Base-by-base conservation (phyloP, 192 early-diverging fungal genomes). In the Obelidium mucronatum region DNA sequence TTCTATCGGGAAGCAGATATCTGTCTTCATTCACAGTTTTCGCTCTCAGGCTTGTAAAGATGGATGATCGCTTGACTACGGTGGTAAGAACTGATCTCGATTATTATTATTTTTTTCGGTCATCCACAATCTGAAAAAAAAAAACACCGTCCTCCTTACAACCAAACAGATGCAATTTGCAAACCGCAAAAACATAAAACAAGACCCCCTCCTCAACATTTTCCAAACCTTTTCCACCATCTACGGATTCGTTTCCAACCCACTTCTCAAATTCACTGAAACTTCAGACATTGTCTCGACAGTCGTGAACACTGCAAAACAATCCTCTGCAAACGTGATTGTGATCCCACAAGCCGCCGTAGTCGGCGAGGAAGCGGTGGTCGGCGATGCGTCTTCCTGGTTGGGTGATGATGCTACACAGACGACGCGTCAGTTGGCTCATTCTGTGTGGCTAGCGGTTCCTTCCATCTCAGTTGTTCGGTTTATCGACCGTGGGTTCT, bases 191-290 rank as follows among this genome's bases (percentile, higher is more conserved):
- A n/a, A 36, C 39, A 24, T 55, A 22, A 39, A 62, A n/a, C 13
- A 60, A 11, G 77, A 78, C 61, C 30, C 68, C 3, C 19, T 66
- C 34, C 77, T 78, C 51, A 33, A 17, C 22, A 69, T 73, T 2
- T 73, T 78, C 60, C 58, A 69, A 17, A 73, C 77, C 19, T 78
- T 78, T 55, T 13, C 59, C 19, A 6, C 6, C 24, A 36, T 78
- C 2, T 59, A 73, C 40, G 35, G 42, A 19, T 6, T 78, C 48
- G 26, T 6, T 19, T 58, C 61, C 6, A 5, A 51, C 28, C 31
- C 69, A 6, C 17, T 78, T 19, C 30, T 78, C 22, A 22, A 54
- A 17, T 40, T 74, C 31, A 22, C 58, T 40, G 60, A 74, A 2
- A 6, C 60, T 28, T 5, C 56, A 19, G 37, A 42, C 30, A 19